Evolutionary conservation across 257 asterid genomes (phyloP), one percentile per base, ranked within the genome.

Genomic region (Solanum sejunctum): DNA sequence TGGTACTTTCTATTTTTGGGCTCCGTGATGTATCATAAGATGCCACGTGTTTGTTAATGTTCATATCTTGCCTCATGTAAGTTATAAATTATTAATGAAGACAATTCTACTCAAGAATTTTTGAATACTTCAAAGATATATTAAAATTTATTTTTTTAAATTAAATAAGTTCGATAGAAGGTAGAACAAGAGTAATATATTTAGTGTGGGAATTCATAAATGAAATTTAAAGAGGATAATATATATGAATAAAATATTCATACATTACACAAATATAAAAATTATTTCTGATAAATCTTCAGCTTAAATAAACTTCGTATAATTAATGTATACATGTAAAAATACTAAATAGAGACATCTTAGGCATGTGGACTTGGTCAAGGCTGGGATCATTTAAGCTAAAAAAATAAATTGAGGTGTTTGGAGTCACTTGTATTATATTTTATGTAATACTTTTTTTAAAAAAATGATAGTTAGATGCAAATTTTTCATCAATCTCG

Each of bases 401-500:
- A n/a, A 32, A 85, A 88, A 89, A 61, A 61, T 63, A 61, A 64
- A 21, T 61, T 64, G 72, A 6, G 11, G 72, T 26, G 43, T 64
- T 90, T 87, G 87, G 90, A 88, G 28, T 86, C 83, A 87, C 83
- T 88, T 88, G 89, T 89, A 36, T 28, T 28, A 28, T 28, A 28
- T 28, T 28, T 28, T 28, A 28, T 28, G 32, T 28, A 28, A 28
- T 28, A 28, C 32, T 28, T 28, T 28, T 28, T 28, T 28, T 28
- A 36, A 36, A 36, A 36, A 85, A 88, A 83, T 85, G 86, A 69
- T 67, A 69, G 13, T 9, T 87, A 82, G 83, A 86, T 86, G 79
- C n/a, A n/a, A n/a, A n/a, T n/a, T n/a, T n/a, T n/a, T n/a, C n/a
- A n/a, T n/a, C n/a, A n/a, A n/a, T n/a, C n/a, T n/a, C n/a, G n/a